These are phyloP conservation scores for Nannochloropsis oceanica DNA, from an alignment of 108 stramenopile species.

Conservation along the genomic window DNA sequence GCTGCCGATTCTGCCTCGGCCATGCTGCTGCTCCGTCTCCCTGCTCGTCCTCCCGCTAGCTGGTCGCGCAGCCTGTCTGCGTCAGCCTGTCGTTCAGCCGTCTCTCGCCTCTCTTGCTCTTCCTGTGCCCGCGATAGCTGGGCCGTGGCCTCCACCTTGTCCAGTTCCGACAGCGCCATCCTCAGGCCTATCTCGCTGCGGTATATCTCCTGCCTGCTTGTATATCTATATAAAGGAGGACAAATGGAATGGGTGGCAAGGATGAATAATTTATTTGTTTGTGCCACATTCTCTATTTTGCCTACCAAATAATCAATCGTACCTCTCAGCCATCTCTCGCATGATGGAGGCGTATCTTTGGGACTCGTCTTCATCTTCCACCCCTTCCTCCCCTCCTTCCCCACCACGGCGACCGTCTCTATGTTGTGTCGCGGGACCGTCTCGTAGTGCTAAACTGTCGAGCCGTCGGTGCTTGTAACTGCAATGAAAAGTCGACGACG, in stretches of 20 bases:
- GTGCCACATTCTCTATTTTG: neutral
- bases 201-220: neutral
- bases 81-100: neutral
- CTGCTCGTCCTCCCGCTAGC: neutral
- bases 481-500: neutral
- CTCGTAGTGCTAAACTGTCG: neutral
- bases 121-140: neutral
- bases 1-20: neutral
- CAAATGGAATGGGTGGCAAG: neutral
- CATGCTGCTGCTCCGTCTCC: neutral
- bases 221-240: neutral
- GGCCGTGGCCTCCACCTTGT: neutral
- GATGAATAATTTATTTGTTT: neutral
- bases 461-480: neutral
- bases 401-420: neutral
- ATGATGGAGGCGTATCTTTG: neutral
- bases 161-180: neutral
- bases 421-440: too few species aligned
- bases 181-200: neutral
- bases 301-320: neutral
- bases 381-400: neutral
- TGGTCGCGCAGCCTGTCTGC: neutral
- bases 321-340: neutral
- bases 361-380: neutral
- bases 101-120: neutral